Conservation (phyloP, 768 basidiomycete species). For the Agaricus subrufescens region DNA sequence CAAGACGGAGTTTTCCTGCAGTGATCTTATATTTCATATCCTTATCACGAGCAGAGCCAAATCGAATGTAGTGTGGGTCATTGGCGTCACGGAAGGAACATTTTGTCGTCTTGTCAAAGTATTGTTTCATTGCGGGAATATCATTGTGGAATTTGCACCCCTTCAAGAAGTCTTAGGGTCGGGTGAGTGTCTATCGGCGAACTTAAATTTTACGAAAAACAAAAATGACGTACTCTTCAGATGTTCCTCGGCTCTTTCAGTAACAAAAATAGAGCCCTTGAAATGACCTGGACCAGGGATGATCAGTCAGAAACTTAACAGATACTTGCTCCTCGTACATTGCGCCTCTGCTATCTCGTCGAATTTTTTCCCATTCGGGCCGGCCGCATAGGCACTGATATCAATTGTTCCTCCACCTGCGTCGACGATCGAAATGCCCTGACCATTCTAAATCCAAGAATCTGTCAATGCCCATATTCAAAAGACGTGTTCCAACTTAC, state of each 20-base stretch:
- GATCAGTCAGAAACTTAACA: neutral
- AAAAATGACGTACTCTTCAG: slow-evolving; percentile 24
- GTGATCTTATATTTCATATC: slow-evolving; percentile 31
- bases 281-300: slow-evolving; percentile 27
- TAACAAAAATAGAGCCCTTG: slow-evolving; percentile 45
- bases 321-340: slow-evolving; percentile 22
- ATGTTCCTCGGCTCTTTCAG: slow-evolving; percentile 27
- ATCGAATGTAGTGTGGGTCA: slow-evolving; percentile 36
- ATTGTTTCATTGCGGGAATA: slow-evolving; percentile 28
- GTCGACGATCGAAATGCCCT: slow-evolving; percentile 51
- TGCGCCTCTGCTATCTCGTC: slow-evolving; percentile 39
- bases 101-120: slow-evolving; percentile 43
- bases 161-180: slow-evolving; percentile 26
- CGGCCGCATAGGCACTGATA: slow-evolving; percentile 41
- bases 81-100: slow-evolving; percentile 29
- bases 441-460: slow-evolving; percentile 20
- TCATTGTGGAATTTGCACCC: slow-evolving; percentile 34
- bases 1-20: slow-evolving; percentile 37
- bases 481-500: slow-evolving; percentile 10
- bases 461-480: neutral
- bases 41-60: slow-evolving; percentile 34
- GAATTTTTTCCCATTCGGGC: slow-evolving; percentile 18
- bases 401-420: slow-evolving; percentile 61
- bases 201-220: neutral
- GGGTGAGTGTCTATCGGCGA: neutral